Conservation (phyloP, 1,284 basidiomycete species). For the Ustilago nuda region DNA sequence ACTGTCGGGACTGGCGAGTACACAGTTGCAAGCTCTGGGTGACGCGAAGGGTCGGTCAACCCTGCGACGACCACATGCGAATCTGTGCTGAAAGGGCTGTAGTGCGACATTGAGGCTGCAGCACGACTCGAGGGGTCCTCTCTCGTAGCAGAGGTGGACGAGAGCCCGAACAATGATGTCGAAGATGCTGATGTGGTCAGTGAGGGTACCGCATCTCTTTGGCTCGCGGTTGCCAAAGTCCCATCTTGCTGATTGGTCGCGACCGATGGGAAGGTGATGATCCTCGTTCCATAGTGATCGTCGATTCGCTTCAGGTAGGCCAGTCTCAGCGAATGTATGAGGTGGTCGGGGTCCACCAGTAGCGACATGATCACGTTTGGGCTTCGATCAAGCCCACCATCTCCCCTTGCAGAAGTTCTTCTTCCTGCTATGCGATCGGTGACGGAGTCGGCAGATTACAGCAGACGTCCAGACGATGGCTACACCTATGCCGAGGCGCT, state of each 20-base stretch:
- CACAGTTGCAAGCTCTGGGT: slow-evolving; percentile 55
- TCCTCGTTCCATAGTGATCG: slow-evolving; percentile 55
- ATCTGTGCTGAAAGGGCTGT: slow-evolving; percentile 33
- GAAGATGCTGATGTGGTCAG: slow-evolving; percentile 31
- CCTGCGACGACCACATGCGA: slow-evolving; percentile 53
- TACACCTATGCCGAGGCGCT: background rate
- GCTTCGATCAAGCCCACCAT: background rate
- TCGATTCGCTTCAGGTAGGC: slow-evolving; percentile 62
- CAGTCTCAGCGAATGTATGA: slow-evolving; percentile 59
- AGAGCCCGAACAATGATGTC: slow-evolving; percentile 28
- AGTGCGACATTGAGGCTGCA: slow-evolving; percentile 12
- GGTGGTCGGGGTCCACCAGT: slow-evolving; percentile 52
- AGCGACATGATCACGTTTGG: slow-evolving; percentile 38
- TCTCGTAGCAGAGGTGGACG: slow-evolving; percentile 10
- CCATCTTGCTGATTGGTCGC: slow-evolving; percentile 8
- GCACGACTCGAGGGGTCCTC: slow-evolving; percentile 5
- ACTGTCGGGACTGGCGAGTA: slow-evolving; percentile 51
- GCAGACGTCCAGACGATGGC: background rate
- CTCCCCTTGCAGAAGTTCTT: too few relatives aligned
- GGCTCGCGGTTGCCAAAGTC: background rate
- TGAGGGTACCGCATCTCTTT: background rate
- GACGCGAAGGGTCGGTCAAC: slow-evolving; percentile 33
- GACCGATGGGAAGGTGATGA: slow-evolving; percentile 55
- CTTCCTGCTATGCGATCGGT: background rate
- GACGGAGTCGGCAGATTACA: too few relatives aligned